Conservation (phyloP, 2,329 filamentous ascomycete species). For the Cladophialophora yegresii region DNA sequence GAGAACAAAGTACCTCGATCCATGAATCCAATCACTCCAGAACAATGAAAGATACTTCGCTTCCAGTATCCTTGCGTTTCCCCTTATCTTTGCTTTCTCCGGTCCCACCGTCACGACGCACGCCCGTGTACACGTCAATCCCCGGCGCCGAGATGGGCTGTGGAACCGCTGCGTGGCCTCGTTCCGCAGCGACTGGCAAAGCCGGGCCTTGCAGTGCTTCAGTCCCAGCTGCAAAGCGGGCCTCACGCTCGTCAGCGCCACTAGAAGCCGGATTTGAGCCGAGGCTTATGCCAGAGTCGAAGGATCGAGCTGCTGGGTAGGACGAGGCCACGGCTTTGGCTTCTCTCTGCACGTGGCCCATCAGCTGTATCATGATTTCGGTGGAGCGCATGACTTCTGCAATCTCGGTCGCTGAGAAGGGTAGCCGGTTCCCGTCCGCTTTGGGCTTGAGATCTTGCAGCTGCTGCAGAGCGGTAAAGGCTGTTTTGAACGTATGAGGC, state of each 20-base stretch:
- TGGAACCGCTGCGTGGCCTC: not conserved
- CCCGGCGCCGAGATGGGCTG: not conserved
- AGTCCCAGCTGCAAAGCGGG: not conserved
- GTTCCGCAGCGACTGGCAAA: not conserved
- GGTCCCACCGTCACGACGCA: not conserved
- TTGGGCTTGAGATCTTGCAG: not conserved
- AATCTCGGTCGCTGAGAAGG: constrained; percentile 10
- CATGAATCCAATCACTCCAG: not conserved
- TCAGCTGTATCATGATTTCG: constrained; percentile 18
- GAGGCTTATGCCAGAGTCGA: not conserved
- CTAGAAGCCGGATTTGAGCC: not conserved
- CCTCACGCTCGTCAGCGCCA: not conserved
- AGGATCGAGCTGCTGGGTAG: not conserved
- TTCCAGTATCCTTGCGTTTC: not conserved
- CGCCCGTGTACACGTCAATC: constrained; percentile 1
- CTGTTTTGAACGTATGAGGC: not conserved
- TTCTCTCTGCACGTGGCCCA: constrained; percentile 21
- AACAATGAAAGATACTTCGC: constrained; percentile 2
- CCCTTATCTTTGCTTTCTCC: not conserved
- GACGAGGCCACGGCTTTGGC: constrained; percentile 5
- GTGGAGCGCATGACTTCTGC: constrained; percentile 19
- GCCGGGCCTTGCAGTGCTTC: not conserved
- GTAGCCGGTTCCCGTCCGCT: not conserved
- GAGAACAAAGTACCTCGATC: not conserved
- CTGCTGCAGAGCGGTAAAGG: not conserved